Conservation (phyloP, 2,329 filamentous ascomycete genomes). For the Nemania abortiva region DNA sequence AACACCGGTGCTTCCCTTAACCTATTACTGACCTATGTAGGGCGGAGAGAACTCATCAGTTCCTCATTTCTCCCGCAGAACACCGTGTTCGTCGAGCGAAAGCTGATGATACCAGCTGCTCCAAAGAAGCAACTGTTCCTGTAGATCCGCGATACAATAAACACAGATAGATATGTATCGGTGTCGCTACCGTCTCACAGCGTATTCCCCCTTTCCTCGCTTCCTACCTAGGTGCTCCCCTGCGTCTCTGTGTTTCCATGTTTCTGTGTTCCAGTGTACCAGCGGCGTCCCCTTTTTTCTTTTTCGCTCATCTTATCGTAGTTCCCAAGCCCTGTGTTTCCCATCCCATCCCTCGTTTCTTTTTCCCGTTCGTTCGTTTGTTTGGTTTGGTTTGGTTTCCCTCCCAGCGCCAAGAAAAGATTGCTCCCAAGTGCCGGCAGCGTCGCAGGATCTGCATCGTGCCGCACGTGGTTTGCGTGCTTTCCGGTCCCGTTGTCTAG, state of each 20-base stretch:
- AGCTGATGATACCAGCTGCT: too few relatives aligned
- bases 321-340: neutral
- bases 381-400: neutral
- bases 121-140: too few relatives aligned
- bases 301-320: neutral
- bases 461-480: slow-evolving; percentile 29
- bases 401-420: neutral
- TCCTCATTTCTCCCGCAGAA: too few relatives aligned
- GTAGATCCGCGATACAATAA: too few relatives aligned
- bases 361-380: neutral
- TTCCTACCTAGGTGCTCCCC: neutral
- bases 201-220: too few relatives aligned
- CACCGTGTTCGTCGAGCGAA: too few relatives aligned
- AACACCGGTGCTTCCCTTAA: neutral
- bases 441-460: slow-evolving; percentile 26
- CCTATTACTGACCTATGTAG: too few relatives aligned
- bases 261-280: neutral
- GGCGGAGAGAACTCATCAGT: too few relatives aligned
- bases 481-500: neutral
- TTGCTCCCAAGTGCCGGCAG: slow-evolving; percentile 1
- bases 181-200: too few relatives aligned
- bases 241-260: neutral
- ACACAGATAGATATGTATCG: too few relatives aligned
- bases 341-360: neutral
- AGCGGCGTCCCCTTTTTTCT: neutral